Percentiles rank a stretch among this genome's conserved stretches.
phyloP scores from a whole-genome alignment of 495 filamentous ascomycete species.

The Podospora pseudopauciseta region DNA sequence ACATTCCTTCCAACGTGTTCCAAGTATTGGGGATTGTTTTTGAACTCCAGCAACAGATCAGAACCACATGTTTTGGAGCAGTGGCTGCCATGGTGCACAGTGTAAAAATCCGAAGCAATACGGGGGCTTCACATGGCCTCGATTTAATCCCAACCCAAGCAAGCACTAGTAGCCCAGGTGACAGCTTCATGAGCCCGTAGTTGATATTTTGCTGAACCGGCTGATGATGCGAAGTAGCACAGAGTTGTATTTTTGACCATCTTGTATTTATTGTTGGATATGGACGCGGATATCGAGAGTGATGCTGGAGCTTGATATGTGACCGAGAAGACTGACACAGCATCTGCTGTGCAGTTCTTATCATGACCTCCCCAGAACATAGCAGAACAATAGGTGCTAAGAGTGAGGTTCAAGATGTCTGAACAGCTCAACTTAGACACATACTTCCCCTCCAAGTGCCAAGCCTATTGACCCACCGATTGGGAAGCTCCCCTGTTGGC shows the following conservation, averaged over 20 bases:
- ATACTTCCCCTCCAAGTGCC: slow-evolving; percentile 1
- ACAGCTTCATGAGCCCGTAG: neutral
- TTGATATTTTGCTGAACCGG: neutral
- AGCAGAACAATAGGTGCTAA: too few relatives aligned
- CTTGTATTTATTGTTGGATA: neutral
- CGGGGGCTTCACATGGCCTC: neutral
- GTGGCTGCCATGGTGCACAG: neutral
- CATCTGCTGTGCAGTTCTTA: neutral
- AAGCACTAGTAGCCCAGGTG: neutral
- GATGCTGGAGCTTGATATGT: neutral
- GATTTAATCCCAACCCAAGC: neutral
- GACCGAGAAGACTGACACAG: neutral
- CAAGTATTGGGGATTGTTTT: neutral
- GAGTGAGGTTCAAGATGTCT: neutral
- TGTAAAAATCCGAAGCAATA: neutral
- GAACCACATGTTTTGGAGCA: neutral
- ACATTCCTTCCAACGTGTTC: too few relatives aligned
- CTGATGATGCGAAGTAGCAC: neutral
- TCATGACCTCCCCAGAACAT: neutral
- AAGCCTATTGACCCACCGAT: slow-evolving; percentile 7
- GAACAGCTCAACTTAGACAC: neutral
- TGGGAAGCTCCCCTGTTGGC: neutral
- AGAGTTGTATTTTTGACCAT: neutral
- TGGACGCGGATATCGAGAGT: neutral
- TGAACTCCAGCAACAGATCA: neutral